Percentiles rank a stretch among this genome's conserved stretches.
Evolutionary conservation across 2,329 filamentous ascomycete genomes (phyloP).

Genomic region (Xylaria sp.): DNA sequence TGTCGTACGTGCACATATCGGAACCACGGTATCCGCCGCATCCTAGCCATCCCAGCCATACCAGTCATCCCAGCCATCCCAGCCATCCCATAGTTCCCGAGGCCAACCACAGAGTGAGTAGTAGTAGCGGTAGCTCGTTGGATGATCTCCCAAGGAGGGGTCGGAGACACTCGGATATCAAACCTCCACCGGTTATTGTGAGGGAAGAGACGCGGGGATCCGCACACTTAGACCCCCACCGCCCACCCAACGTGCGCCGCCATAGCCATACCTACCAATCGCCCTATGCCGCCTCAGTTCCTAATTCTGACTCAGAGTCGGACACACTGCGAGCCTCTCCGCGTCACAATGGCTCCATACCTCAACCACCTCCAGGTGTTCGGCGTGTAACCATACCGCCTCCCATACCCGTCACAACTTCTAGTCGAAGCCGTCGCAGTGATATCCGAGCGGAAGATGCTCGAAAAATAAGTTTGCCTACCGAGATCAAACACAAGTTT

Average conservation of each 20-base stretch:
- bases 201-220: slow-evolving; percentile 43
- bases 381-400: slow-evolving; percentile 41
- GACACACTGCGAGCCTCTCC: slow-evolving; percentile 40
- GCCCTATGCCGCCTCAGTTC: slow-evolving; percentile 38
- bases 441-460: slow-evolving; percentile 44
- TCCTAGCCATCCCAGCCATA: slow-evolving; percentile 42
- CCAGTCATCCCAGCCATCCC: slow-evolving; percentile 39
- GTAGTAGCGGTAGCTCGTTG: slow-evolving; percentile 52
- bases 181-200: slow-evolving; percentile 48
- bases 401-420: slow-evolving; percentile 34
- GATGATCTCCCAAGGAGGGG: slow-evolving; percentile 58
- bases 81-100: slow-evolving; percentile 38
- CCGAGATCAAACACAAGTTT: slow-evolving; percentile 46
- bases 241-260: slow-evolving; percentile 39
- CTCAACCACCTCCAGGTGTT: slow-evolving; percentile 38
- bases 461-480: slow-evolving; percentile 44
- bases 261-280: slow-evolving; percentile 48
- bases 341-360: slow-evolving; percentile 35
- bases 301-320: slow-evolving; percentile 44
- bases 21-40: slow-evolving; percentile 42
- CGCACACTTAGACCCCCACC: slow-evolving; percentile 41
- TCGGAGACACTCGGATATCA: slow-evolving; percentile 64
- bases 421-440: slow-evolving; percentile 40
- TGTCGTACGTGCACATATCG: slow-evolving; percentile 44
- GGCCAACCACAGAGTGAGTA: slow-evolving; percentile 43